phyloP scores from a whole-genome alignment of 192 early-diverging fungal genomes.

The Dissophora globulifera region DNA sequence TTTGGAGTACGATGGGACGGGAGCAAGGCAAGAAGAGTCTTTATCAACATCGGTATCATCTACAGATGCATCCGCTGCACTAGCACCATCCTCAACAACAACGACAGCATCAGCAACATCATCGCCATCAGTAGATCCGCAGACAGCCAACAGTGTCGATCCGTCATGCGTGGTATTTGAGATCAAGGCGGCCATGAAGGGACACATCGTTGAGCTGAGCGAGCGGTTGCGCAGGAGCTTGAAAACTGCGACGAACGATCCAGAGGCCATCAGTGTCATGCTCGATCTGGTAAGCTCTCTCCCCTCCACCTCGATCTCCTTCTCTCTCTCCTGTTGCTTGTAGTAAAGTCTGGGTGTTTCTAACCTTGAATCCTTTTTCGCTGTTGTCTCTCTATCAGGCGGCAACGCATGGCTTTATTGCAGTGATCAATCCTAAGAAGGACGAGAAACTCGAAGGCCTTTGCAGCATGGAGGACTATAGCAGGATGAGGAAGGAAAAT shows the following conservation, averaged over 20 bases:
- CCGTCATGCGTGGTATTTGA: conserved; percentile 41
- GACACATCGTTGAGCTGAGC: conserved; percentile 46
- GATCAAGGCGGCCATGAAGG: conserved; percentile 24
- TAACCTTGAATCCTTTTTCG: no score
- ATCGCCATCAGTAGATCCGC: background rate
- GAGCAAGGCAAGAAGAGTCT: no score
- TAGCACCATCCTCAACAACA: background rate
- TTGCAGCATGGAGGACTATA: conserved; percentile 30
- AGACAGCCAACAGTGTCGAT: conserved; percentile 26
- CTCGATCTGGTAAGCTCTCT: conserved; percentile 30
- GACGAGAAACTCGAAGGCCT: conserved; percentile 40
- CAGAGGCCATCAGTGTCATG: conserved; percentile 22
- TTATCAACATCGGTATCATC: no score
- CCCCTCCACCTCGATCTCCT: no score
- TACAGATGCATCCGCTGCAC: background rate
- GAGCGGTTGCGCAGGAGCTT: conserved; percentile 19
- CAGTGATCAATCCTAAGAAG: conserved; percentile 36
- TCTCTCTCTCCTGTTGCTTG: background rate
- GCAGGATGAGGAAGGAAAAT: background rate
- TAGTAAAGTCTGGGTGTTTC: no score
- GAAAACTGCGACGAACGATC: conserved; percentile 16
- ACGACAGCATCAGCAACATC: background rate
- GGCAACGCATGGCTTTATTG: conserved; percentile 49
- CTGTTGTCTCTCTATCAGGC: conserved; percentile 20
- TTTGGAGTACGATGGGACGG: background rate